Evolutionary conservation across 2,329 filamentous ascomycete genomes (phyloP).

Genomic region (Nakataea oryzae): DNA sequence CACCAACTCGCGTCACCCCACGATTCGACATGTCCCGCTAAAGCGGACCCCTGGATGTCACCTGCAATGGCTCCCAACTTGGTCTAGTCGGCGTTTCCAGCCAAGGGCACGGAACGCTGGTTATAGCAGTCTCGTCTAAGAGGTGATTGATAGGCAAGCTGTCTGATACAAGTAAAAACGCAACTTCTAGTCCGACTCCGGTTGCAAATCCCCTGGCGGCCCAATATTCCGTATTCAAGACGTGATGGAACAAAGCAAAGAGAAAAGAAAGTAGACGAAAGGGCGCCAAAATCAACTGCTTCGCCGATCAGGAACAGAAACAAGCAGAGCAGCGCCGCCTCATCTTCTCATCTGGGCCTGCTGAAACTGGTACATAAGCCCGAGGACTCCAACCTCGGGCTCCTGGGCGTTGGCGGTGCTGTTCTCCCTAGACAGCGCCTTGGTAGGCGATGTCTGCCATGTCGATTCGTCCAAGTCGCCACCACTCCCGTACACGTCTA

Average conservation of each 20-base stretch:
- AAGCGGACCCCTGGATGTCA: neutral
- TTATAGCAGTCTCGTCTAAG: neutral
- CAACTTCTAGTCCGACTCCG: neutral
- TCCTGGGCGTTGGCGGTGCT: constrained; percentile 35
- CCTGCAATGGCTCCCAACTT: neutral
- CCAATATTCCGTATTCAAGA: neutral
- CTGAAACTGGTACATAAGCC: constrained; percentile 48
- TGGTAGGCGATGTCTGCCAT: constrained; percentile 47
- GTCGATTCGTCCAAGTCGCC: constrained; percentile 45
- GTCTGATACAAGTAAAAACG: too few relatives aligned
- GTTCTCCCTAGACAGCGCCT: constrained; percentile 39
- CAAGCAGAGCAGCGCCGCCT: neutral
- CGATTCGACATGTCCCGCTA: neutral
- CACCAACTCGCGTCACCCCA: neutral
- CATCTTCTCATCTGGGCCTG: constrained; percentile 35
- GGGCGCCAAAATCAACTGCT: neutral
- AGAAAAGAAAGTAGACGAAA: neutral
- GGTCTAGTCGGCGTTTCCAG: neutral
- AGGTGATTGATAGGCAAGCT: too few relatives aligned
- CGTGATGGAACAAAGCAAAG: neutral
- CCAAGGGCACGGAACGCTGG: too few relatives aligned
- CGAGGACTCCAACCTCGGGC: constrained; percentile 43
- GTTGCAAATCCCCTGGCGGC: too few relatives aligned
- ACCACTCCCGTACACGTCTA: constrained; percentile 42
- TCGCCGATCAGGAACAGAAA: too few relatives aligned